Percentiles rank a stretch among this genome's conserved stretches.
These are phyloP conservation scores for Macrophomina tecta DNA, from an alignment of 2,329 filamentous ascomycete genomes.

Conservation along the genomic window DNA sequence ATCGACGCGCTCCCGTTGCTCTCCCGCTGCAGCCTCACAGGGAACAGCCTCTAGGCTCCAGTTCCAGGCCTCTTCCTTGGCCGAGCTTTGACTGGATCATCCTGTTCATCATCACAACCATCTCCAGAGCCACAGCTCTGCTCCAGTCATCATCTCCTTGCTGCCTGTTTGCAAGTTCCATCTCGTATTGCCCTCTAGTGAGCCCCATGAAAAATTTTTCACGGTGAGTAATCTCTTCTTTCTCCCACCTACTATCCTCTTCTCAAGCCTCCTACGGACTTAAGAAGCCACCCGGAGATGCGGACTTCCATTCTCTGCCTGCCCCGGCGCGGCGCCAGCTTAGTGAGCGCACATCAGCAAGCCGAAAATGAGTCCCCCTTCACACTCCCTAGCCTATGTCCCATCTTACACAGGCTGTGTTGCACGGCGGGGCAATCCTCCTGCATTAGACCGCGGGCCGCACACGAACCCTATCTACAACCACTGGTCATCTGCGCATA, in stretches of 20 bases:
- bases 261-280: neutral
- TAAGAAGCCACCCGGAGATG: constrained; percentile 10
- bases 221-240: constrained; percentile 13
- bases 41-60: constrained; percentile 18
- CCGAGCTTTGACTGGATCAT: constrained; percentile 9
- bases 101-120: neutral
- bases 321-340: neutral
- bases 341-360: constrained; percentile 4
- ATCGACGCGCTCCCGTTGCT: constrained; percentile 23
- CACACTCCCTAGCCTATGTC: neutral
- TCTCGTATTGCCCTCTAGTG: neutral
- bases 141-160: neutral
- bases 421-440: constrained; percentile 7
- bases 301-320: neutral
- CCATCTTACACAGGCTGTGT: neutral
- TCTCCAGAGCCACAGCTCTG: no score
- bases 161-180: neutral
- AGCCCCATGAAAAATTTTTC: constrained; percentile 14
- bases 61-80: neutral
- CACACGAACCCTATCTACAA: constrained; percentile 4
- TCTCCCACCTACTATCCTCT: constrained; percentile 9
- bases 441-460: constrained; percentile 14
- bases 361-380: neutral
- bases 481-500: constrained; percentile 13
- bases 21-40: constrained; percentile 22